Percentiles rank a stretch among this genome's conserved stretches.
These are phyloP conservation scores for Pyrrhoderma noxium DNA, from an alignment of 1,284 basidiomycete genomes.

Conservation along the genomic window DNA sequence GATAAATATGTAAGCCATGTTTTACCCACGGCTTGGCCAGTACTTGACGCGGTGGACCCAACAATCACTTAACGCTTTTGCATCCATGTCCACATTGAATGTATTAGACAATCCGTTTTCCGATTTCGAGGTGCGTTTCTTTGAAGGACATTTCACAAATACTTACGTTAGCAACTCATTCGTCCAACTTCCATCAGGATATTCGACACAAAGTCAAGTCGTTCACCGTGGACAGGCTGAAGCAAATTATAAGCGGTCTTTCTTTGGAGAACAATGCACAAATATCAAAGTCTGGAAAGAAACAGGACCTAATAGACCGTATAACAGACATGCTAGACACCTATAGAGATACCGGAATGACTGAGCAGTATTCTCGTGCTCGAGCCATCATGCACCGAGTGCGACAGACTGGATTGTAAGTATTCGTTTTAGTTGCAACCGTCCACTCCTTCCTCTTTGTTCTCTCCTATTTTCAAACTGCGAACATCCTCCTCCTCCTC, in stretches of 20 bases:
- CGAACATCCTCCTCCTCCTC: neutral
- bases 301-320: conserved; percentile 75
- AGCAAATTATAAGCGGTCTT: conserved; percentile 62
- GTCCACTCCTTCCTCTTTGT: neutral
- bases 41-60: neutral
- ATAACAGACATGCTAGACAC: conserved; percentile 47
- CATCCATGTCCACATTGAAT: conserved; percentile 29
- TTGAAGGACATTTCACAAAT: neutral
- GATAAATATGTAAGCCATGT: too few relatives aligned
- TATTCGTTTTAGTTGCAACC: conserved; percentile 28
- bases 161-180: neutral
- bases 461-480: neutral
- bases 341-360: conserved; percentile 47
- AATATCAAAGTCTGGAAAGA: conserved; percentile 73
- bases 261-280: conserved; percentile 67
- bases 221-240: conserved; percentile 73
- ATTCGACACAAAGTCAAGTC: conserved; percentile 40
- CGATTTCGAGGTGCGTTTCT: conserved; percentile 29
- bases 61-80: neutral
- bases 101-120: conserved; percentile 23
- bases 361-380: conserved; percentile 60
- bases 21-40: too few relatives aligned
- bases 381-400: conserved; percentile 57
- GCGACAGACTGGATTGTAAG: conserved; percentile 47
- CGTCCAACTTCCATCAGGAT: too few relatives aligned